Evolutionary conservation across 1,284 basidiomycete genomes (phyloP).

Genomic region (Ceratobasidium sp.): DNA sequence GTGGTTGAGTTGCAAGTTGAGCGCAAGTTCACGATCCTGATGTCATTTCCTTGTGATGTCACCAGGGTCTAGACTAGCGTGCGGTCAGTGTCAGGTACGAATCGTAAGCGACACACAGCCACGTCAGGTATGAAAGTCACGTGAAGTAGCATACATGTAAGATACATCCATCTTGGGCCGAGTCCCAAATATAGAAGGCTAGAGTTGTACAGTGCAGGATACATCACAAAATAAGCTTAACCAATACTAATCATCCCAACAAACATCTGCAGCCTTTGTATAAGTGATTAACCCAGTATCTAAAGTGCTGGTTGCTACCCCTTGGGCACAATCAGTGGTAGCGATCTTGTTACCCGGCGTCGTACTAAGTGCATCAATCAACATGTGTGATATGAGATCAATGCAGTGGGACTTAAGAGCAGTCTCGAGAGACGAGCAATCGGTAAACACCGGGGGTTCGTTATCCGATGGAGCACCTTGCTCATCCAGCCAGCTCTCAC

Average conservation of each 20-base stretch:
- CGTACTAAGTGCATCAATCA: not conserved
- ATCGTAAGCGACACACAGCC: not conserved
- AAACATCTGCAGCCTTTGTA: not conserved
- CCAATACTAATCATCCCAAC: not conserved
- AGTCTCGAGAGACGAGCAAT: not conserved
- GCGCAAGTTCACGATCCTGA: not conserved
- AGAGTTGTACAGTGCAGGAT: not conserved
- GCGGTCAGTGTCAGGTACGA: not conserved
- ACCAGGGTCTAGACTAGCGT: slow-evolving; percentile 24
- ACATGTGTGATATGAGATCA: not conserved
- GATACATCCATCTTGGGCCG: slow-evolving; percentile 17
- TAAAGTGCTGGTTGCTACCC: too few species aligned
- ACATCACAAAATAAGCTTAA: not conserved
- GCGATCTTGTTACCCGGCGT: not conserved
- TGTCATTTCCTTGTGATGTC: slow-evolving; percentile 25
- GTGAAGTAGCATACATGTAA: slow-evolving; percentile 11
- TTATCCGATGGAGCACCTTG: not conserved
- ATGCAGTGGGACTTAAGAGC: not conserved
- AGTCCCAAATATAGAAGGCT: not conserved
- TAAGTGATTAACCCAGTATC: not conserved
- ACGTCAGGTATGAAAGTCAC: slow-evolving; percentile 14
- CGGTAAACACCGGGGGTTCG: not conserved
- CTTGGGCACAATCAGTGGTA: too few species aligned
- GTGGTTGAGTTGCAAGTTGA: not conserved
- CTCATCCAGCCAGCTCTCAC: slow-evolving; percentile 7